Conservation (phyloP, 192 early-diverging fungal genomes). For the Linnemannia zychae region DNA sequence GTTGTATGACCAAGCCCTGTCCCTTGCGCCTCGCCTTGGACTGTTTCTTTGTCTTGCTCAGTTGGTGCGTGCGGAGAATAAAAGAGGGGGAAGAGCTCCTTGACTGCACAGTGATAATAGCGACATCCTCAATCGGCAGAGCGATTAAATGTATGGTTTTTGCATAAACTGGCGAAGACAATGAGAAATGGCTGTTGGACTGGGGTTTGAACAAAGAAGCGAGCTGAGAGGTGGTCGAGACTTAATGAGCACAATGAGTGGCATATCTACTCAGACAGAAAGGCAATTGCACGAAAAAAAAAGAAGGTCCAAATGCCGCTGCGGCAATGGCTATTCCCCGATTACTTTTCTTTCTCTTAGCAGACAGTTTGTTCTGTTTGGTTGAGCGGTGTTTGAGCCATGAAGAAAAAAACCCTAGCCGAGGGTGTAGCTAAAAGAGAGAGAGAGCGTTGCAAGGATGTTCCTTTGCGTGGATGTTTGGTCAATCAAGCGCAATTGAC, state of each 20-base stretch:
- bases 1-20: neutral
- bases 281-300: neutral
- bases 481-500: neutral
- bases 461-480: neutral
- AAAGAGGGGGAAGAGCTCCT: neutral
- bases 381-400: neutral
- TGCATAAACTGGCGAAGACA: neutral
- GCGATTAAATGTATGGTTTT: neutral
- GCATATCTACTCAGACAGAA: neutral
- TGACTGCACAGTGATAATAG: neutral
- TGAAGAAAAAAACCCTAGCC: neutral
- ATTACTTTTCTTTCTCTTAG: too few species aligned
- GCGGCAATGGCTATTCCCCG: neutral
- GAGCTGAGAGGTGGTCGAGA: neutral
- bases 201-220: neutral
- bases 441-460: neutral
- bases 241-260: neutral
- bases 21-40: neutral
- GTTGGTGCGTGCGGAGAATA: neutral
- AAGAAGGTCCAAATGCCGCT: neutral
- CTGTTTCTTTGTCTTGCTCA: neutral
- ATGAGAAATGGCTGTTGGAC: neutral
- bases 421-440: neutral
- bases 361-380: neutral
- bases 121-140: neutral